Conservation (phyloP, 2,329 filamentous ascomycete species). For the Diplocarpon rosae region DNA sequence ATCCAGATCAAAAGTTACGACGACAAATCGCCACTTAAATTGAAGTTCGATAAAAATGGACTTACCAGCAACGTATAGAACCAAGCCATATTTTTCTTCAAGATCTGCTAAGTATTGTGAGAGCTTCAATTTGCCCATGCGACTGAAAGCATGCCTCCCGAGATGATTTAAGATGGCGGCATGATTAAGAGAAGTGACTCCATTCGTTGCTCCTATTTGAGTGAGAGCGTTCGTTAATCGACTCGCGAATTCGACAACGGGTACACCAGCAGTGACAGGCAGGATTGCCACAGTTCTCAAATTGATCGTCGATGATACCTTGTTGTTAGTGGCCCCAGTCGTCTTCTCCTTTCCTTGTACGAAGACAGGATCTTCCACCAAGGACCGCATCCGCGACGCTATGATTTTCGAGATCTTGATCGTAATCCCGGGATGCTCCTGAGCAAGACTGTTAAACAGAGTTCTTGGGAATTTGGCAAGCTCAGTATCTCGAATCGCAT, state of each 20-base stretch:
- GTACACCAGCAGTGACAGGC: slow-evolving; percentile 82
- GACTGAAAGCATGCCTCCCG: slow-evolving; percentile 90
- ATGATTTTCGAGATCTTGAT: slow-evolving; percentile 99
- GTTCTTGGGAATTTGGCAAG: slow-evolving; percentile 92
- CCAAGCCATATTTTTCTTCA: slow-evolving; percentile 92
- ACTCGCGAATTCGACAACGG: slow-evolving; percentile 90
- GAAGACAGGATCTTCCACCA: slow-evolving; percentile 71
- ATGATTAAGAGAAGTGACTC: slow-evolving; percentile 86
- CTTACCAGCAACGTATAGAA: slow-evolving; percentile 81
- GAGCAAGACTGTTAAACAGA: slow-evolving; percentile 91
- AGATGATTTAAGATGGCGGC: slow-evolving; percentile 89
- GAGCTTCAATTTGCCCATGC: slow-evolving; percentile 92
- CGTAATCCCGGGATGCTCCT: slow-evolving; percentile 94
- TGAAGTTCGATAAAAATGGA: slow-evolving; percentile 10
- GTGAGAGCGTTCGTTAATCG: slow-evolving; percentile 76
- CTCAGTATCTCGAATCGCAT: slow-evolving; percentile 94
- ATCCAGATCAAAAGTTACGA: slow-evolving; percentile 21
- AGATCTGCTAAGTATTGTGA: slow-evolving; percentile 93
- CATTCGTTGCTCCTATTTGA: slow-evolving; percentile 81
- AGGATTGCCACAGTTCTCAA: slow-evolving; percentile 85
- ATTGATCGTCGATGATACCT: slow-evolving; percentile 78
- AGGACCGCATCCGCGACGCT: slow-evolving; percentile 80
- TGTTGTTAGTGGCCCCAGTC: slow-evolving; percentile 48
- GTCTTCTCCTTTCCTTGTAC: slow-evolving; percentile 52
- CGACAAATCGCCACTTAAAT: slow-evolving; percentile 32